These are phyloP conservation scores for Coemansia sp. DNA, from an alignment of 192 early-diverging fungal species.

Conservation along the genomic window DNA sequence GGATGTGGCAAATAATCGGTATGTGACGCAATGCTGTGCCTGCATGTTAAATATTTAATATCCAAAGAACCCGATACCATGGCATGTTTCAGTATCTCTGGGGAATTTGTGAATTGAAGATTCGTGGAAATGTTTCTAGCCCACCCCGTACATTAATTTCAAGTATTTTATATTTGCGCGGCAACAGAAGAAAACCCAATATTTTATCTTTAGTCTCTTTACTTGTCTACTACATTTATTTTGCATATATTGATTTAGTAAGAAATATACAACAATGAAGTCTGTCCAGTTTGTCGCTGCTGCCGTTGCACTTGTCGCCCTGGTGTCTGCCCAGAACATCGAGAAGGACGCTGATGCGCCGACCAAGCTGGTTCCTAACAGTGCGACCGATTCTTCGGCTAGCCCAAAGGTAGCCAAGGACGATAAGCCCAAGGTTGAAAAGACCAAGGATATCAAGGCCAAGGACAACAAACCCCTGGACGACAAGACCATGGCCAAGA, in stretches of 20 bases:
- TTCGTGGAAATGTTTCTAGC: background rate
- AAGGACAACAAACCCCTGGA: slow-evolving; percentile 6
- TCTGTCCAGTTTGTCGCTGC: slow-evolving; percentile 31
- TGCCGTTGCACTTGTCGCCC: slow-evolving; percentile 26
- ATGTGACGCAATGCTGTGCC: background rate
- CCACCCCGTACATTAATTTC: background rate
- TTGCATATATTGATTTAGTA: slow-evolving; percentile 1
- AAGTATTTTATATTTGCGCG: background rate
- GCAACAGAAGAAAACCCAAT: background rate
- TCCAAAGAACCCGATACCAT: background rate
- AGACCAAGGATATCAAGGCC: no score
- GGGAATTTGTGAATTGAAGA: background rate
- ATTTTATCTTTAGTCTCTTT: background rate
- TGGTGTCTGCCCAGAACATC: slow-evolving; percentile 33
- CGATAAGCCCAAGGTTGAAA: slow-evolving; percentile 2
- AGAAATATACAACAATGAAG: slow-evolving; percentile 29
- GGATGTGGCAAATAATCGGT: background rate
- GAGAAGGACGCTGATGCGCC: slow-evolving; percentile 17
- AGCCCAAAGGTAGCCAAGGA: slow-evolving; percentile 11
- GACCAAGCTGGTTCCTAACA: slow-evolving; percentile 2
- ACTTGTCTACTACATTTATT: background rate
- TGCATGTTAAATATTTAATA: background rate
- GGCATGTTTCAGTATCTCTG: background rate
- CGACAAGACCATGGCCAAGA: slow-evolving; percentile 12
- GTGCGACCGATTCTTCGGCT: background rate